Evolutionary conservation across 2,329 filamentous ascomycete species (phyloP).

Genomic region (Penicillium brevicompactum): DNA sequence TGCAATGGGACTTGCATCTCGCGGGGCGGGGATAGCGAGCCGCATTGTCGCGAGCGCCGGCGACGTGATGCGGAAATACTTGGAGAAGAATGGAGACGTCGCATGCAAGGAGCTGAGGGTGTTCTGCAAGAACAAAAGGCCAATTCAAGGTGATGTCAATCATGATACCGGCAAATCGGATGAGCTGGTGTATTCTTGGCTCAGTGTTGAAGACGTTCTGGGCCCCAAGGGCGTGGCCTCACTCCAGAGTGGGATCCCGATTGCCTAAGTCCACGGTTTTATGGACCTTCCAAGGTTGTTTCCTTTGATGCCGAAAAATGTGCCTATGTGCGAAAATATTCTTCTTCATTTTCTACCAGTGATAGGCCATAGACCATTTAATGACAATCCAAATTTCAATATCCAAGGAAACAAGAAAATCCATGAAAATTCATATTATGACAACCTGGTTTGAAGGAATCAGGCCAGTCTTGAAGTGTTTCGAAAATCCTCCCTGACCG

Average conservation of each 20-base stretch:
- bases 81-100: conserved; percentile 29
- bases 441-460: no score
- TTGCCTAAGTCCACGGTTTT: conserved; percentile 11
- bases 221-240: conserved; percentile 20
- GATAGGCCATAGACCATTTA: no score
- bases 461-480: no score
- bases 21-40: conserved; percentile 12
- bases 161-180: conserved; percentile 16
- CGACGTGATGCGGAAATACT: conserved; percentile 30
- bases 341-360: no score
- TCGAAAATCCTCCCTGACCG: no score
- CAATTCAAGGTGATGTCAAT: conserved; percentile 19
- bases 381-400: no score
- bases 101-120: conserved; percentile 30
- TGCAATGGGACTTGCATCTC: conserved; percentile 13
- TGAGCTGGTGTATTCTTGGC: conserved; percentile 10
- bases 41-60: conserved; percentile 28
- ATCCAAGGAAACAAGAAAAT: no score
- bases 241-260: conserved; percentile 25
- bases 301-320: no score
- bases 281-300: conserved; percentile 1
- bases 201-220: conserved; percentile 21
- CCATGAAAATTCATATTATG: no score
- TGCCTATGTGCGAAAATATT: no score
- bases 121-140: conserved; percentile 30